These are phyloP conservation scores for Protomyces arabidopsidicola DNA, from an alignment of 1,139 yeast species.

Conservation along the genomic window DNA sequence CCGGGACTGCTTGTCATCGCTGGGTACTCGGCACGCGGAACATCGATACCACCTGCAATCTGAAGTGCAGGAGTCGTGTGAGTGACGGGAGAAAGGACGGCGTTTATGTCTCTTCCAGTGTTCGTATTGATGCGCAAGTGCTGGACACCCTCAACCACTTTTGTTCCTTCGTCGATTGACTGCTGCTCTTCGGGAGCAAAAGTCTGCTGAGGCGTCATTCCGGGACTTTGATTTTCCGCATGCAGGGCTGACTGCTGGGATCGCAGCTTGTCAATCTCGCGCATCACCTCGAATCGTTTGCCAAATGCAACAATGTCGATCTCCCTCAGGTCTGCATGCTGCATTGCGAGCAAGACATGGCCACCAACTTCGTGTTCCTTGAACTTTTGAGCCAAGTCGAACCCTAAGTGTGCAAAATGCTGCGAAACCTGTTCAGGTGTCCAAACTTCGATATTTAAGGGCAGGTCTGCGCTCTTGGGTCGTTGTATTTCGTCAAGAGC, in stretches of 20 bases:
- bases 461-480: conserved; percentile 52
- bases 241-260: neutral
- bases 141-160: neutral
- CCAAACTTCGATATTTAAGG: conserved; percentile 51
- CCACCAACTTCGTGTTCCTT: conserved; percentile 87
- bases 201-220: neutral
- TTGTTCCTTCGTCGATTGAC: neutral
- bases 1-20: neutral
- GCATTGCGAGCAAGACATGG: conserved; percentile 73
- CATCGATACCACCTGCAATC: neutral
- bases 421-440: conserved; percentile 77
- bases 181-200: neutral
- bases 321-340: conserved; percentile 79
- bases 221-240: neutral
- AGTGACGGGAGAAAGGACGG: neutral
- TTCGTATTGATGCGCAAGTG: neutral
- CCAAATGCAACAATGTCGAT: conserved; percentile 90
- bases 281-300: conserved; percentile 83
- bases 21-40: neutral
- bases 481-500: conserved; percentile 32
- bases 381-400: conserved; percentile 70
- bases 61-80: neutral
- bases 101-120: neutral
- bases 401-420: conserved; percentile 68
- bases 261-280: conserved; percentile 70